Evolutionary conservation across 495 filamentous ascomycete genomes (phyloP).

Genomic region (Xylaria flabelliformis): DNA sequence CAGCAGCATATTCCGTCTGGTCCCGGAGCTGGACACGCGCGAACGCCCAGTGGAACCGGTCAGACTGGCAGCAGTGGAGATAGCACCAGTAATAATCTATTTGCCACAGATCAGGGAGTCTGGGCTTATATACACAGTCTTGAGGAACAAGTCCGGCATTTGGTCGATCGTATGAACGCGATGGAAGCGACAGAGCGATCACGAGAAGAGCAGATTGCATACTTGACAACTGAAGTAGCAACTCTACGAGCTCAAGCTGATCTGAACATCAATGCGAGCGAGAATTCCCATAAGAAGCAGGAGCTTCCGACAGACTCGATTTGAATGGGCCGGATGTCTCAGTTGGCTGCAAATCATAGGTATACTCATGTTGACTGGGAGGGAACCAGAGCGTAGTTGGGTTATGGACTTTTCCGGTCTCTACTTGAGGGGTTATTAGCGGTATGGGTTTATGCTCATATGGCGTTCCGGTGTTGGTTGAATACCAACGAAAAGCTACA

Average conservation of each 20-base stretch:
- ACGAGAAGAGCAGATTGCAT: constrained; percentile 48
- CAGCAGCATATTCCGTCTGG: constrained; percentile 30
- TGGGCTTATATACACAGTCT: constrained; percentile 59
- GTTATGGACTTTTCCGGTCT: constrained; percentile 60
- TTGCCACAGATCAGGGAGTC: constrained; percentile 51
- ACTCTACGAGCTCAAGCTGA: constrained; percentile 43
- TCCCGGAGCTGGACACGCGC: constrained; percentile 29
- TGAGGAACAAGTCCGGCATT: constrained; percentile 54
- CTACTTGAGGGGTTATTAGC: neutral
- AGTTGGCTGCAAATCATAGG: neutral
- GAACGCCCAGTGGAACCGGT: constrained; percentile 35
- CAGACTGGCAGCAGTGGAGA: constrained; percentile 42
- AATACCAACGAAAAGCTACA: constrained; percentile 24
- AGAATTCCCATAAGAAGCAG: constrained; percentile 31
- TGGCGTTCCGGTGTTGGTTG: constrained; percentile 26
- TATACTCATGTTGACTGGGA: constrained; percentile 14
- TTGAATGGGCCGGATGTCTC: constrained; percentile 16
- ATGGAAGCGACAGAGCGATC: constrained; percentile 50
- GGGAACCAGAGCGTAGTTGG: constrained; percentile 42
- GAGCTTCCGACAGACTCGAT: constrained; percentile 6
- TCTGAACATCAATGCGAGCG: constrained; percentile 27
- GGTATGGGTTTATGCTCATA: constrained; percentile 19
- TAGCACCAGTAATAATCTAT: constrained; percentile 51
- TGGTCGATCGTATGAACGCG: constrained; percentile 45
- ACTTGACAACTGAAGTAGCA: constrained; percentile 46